Conservation (phyloP, 2,329 filamentous ascomycete species). For the Sporothrix schenckii region DNA sequence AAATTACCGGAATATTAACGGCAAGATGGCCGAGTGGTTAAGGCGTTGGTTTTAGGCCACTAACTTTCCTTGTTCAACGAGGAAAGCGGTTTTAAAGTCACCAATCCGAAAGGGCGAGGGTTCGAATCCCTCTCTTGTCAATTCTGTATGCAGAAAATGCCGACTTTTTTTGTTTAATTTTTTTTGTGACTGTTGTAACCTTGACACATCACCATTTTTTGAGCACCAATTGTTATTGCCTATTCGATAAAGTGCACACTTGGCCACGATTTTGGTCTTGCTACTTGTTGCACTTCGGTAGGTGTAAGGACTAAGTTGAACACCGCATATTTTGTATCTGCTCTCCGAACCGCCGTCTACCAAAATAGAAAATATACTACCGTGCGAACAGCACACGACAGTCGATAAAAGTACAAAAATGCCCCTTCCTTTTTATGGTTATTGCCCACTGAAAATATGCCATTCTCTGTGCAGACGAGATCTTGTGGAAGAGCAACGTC, state of each 20-base stretch:
- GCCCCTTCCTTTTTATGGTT: slow-evolving; percentile 9
- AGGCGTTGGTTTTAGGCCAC: slow-evolving; percentile 39
- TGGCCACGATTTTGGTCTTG: too few relatives aligned
- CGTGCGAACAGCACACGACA: not conserved
- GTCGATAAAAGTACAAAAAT: slow-evolving; percentile 2
- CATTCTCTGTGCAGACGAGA: too few relatives aligned
- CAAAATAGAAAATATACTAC: not conserved
- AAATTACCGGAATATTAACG: slow-evolving; percentile 31
- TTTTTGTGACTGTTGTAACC: not conserved
- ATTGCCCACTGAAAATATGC: not conserved
- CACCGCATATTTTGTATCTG: slow-evolving; percentile 8
- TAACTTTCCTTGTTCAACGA: not conserved
- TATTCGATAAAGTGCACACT: too few relatives aligned
- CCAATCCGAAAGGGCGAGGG: slow-evolving; percentile 39
- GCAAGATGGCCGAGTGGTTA: slow-evolving; percentile 40
- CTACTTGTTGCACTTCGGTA: too few relatives aligned
- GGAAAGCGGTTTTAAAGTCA: slow-evolving; percentile 29
- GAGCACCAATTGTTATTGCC: too few relatives aligned
- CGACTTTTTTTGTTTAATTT: not conserved
- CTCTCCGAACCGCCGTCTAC: not conserved
- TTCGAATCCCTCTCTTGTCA: slow-evolving; percentile 40
- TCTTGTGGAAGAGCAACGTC: not conserved
- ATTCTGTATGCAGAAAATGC: not conserved
- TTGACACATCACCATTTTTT: not conserved
- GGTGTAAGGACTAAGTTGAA: not conserved